Evolutionary conservation across 2,329 filamentous ascomycete species (phyloP).

Genomic region (Fusarium sp.): DNA sequence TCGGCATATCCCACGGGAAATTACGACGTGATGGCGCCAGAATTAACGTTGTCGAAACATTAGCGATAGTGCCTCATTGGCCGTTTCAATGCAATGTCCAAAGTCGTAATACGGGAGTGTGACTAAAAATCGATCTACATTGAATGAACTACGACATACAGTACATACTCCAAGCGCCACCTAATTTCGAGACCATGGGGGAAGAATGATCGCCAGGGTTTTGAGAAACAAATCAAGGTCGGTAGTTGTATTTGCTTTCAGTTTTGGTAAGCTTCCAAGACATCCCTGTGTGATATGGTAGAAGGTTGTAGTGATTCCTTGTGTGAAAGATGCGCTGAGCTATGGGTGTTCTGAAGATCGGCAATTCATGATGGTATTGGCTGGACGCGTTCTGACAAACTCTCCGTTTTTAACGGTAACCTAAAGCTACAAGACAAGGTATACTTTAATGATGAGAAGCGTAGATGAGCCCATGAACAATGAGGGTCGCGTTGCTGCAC

Average conservation of each 20-base stretch:
- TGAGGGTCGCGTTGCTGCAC: conserved; percentile 6
- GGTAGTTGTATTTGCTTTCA: conserved; percentile 6
- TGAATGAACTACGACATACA: conserved; percentile 5
- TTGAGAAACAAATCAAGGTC: background rate
- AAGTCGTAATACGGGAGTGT: conserved; percentile 4
- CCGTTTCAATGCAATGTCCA: background rate
- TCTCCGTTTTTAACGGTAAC: background rate
- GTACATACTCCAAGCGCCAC: conserved; percentile 36
- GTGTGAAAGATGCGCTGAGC: conserved; percentile 2
- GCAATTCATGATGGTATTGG: conserved; percentile 10
- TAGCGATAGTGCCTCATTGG: conserved; percentile 6
- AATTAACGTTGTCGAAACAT: conserved; percentile 5
- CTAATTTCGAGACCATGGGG: conserved; percentile 35
- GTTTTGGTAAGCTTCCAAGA: conserved; percentile 9
- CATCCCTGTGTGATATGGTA: conserved; percentile 8
- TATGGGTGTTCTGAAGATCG: conserved; percentile 19
- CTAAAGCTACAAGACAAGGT: background rate
- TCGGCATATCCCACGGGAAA: conserved; percentile 10
- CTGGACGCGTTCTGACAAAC: conserved; percentile 7
- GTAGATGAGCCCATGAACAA: background rate
- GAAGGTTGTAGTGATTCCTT: conserved; percentile 1
- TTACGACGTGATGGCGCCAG: conserved; percentile 31
- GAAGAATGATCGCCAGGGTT: conserved; percentile 16
- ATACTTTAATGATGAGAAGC: conserved; percentile 2
- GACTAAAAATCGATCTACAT: conserved; percentile 27